Conservation (phyloP, 176 grass and related monocot species). For the Zea luxurians region DNA sequence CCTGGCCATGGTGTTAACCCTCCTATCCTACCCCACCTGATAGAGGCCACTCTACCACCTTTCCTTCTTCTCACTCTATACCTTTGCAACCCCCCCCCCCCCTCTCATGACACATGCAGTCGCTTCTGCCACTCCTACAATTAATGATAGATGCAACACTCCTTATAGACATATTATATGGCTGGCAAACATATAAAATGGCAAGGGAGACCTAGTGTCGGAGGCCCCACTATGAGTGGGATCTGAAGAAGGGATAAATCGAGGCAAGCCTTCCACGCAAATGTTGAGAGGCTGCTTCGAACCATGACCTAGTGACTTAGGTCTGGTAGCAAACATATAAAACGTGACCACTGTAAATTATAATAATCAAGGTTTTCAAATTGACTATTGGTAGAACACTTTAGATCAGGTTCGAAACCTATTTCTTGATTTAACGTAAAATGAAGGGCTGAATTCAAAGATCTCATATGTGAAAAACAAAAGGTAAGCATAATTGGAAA, state of each 20-base stretch:
- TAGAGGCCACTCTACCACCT: constrained; percentile 40
- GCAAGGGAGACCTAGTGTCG: too few relatives aligned
- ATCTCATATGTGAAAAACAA: background rate
- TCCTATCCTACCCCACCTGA: constrained; percentile 35
- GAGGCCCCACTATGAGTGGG: too few relatives aligned
- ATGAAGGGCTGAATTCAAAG: background rate
- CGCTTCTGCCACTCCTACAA: background rate
- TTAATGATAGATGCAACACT: constrained; percentile 18
- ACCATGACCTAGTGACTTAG: too few relatives aligned
- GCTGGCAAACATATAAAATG: background rate
- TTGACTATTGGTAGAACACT: constrained; percentile 9
- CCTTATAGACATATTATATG: background rate
- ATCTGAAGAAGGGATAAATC: too few relatives aligned
- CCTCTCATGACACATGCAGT: constrained; percentile 10
- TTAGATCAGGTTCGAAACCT: constrained; percentile 5
- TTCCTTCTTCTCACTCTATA: constrained; percentile 29
- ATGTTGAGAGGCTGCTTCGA: too few relatives aligned
- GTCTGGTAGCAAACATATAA: background rate
- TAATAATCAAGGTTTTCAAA: constrained; percentile 14
- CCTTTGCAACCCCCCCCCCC: constrained; percentile 30
- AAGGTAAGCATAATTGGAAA: background rate
- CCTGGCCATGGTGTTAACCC: background rate
- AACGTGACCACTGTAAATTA: constrained; percentile 2
- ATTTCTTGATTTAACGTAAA: constrained; percentile 5
- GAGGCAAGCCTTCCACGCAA: too few relatives aligned